Conservation (phyloP, 768 basidiomycete genomes). For the Serendipita sp. region DNA sequence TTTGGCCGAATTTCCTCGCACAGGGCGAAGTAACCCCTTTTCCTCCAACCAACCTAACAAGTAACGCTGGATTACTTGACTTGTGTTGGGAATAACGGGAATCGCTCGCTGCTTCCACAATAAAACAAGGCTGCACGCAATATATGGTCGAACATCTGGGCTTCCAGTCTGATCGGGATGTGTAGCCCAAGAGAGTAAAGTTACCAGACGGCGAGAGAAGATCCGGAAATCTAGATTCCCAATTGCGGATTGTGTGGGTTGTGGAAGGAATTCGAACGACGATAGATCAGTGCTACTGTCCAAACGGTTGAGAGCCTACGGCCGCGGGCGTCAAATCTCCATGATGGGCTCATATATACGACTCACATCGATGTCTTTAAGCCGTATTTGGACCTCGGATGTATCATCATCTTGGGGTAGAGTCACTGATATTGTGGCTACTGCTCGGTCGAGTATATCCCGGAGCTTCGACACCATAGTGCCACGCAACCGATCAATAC, state of each 20-base stretch:
- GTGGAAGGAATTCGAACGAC: neutral
- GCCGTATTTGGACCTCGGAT: neutral
- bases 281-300: neutral
- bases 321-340: neutral
- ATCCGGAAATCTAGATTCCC: neutral
- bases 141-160: neutral
- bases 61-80: neutral
- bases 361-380: neutral
- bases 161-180: neutral
- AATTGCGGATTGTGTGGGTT: neutral
- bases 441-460: neutral
- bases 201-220: neutral
- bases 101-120: neutral
- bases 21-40: neutral
- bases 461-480: neutral
- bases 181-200: neutral
- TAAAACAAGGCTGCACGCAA: neutral
- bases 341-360: neutral
- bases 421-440: neutral
- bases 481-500: neutral
- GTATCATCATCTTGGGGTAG: neutral
- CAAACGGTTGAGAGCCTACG: neutral
- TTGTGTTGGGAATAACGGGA: neutral
- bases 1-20: neutral
- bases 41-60: neutral